Base-by-base conservation (phyloP, 306 rosid species). In the Benincasa hispida region DNA sequence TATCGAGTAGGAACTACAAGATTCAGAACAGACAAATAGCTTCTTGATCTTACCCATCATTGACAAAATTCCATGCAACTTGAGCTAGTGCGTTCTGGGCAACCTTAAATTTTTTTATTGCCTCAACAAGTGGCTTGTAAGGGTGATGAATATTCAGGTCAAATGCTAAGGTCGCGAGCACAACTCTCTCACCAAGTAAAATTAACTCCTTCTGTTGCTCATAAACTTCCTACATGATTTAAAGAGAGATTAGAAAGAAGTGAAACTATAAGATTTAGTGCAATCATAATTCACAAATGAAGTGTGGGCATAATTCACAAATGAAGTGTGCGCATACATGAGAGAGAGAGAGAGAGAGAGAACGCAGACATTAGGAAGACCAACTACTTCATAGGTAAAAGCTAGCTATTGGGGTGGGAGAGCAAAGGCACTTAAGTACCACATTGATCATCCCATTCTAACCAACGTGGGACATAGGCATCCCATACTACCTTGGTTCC, bases 1-100 rank as follows among this genome's bases (percentile, higher is more conserved):
- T 19, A 56, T n/a, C 30, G 15, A 69, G 82, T 84, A 81, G 86
- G 13, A 63, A 72, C 42, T 72, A 10, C 17, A 72, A 51, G 57
- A 48, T 17, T 50, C 61, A 51, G 60, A 30, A 51, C 47, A 58
- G 32, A 75, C 17, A 0, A 47, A 39, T 78, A 77, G 72, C 84
- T 77, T 76, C 76, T 50, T 28, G 51, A 8, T 85, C 75, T 81
- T 90, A 94, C 99, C 99, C 99, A 86, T 94, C 99, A 78, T 94
- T 94, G 69, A 94, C 99, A 81, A 94, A 94, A 85, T 94, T 94
- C 99, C 99, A 94, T 17, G 99, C 99, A 84, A 94, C 99, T 88
- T 94, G 97, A 78, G 99, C 99, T 78, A 94, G 96, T 66, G 99
- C 96, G 69, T 94, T 88, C 85, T 92, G 95, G 82, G 98, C 98